Conservation (phyloP, 495 filamentous ascomycete species). For the Annulohypoxylon moriforme region DNA sequence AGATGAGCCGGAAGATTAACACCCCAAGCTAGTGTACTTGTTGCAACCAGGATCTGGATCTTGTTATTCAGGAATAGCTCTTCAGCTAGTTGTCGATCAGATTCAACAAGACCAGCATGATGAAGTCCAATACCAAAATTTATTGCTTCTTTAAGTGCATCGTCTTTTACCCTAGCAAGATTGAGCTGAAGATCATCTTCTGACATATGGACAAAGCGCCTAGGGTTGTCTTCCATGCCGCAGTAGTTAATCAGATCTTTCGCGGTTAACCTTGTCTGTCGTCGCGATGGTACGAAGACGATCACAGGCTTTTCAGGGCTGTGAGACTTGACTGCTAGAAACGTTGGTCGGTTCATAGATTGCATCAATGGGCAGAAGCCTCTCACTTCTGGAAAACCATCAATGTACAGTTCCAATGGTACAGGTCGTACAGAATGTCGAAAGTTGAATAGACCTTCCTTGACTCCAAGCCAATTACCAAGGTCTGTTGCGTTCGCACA, state of each 20-base stretch:
- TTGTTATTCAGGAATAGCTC: constrained; percentile 98
- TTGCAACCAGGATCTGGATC: constrained; percentile 97
- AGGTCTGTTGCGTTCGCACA: constrained; percentile 96
- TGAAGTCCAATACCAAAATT: constrained; percentile 97
- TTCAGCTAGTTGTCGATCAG: constrained; percentile 88
- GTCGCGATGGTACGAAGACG: constrained; percentile 95
- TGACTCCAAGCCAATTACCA: constrained; percentile 97
- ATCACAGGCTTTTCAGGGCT: constrained; percentile 97
- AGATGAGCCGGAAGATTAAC: constrained; percentile 98
- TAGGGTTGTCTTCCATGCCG: constrained; percentile 97
- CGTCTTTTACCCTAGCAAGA: constrained; percentile 87
- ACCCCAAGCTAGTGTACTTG: constrained; percentile 96
- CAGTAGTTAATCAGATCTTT: constrained; percentile 97
- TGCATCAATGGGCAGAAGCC: constrained; percentile 99
- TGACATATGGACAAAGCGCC: constrained; percentile 90
- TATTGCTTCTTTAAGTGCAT: constrained; percentile 87
- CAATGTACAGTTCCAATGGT: constrained; percentile 94
- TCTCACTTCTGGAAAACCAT: constrained; percentile 93
- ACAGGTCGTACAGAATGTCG: constrained; percentile 97
- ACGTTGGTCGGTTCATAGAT: constrained; percentile 97
- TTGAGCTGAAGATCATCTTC: constrained; percentile 93
- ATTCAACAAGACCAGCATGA: constrained; percentile 96
- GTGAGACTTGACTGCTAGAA: constrained; percentile 94
- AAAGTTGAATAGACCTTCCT: constrained; percentile 97
- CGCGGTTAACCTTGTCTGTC: constrained; percentile 94